A percentile compares a stretch with the other conserved stretches of the same genome.
Conservation (phyloP, 2,329 filamentous ascomycete species). For the Cladophialophora chaetospira region DNA sequence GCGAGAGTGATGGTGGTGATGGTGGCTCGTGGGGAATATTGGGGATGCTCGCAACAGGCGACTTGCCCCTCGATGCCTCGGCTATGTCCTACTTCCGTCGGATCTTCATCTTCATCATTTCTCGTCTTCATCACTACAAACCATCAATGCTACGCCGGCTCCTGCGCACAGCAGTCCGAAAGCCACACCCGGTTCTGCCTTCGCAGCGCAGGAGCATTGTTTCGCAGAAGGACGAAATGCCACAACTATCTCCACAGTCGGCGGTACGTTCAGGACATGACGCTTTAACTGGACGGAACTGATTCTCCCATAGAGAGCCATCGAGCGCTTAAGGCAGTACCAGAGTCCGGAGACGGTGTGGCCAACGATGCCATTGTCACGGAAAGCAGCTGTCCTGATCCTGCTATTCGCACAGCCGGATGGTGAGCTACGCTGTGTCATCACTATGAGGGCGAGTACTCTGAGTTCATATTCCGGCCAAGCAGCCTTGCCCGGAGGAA, state of each 20-base stretch:
- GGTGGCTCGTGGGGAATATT: background rate
- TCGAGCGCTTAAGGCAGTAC: constrained; percentile 60
- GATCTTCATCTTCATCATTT: background rate
- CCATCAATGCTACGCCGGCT: constrained; percentile 14
- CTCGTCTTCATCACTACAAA: background rate
- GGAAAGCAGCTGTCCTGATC: constrained; percentile 83
- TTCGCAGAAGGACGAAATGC: constrained; percentile 25
- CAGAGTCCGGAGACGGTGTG: constrained; percentile 60
- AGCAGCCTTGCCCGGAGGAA: constrained; percentile 82
- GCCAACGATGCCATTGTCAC: constrained; percentile 57
- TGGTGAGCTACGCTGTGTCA: constrained; percentile 71
- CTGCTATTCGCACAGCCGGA: constrained; percentile 81
- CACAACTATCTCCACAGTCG: constrained; percentile 27
- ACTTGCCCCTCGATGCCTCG: background rate
- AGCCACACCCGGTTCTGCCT: background rate
- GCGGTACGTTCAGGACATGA: constrained; percentile 17
- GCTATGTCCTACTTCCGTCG: background rate
- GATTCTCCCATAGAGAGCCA: constrained; percentile 46
- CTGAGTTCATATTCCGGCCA: constrained; percentile 73
- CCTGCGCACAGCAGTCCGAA: constrained; percentile 1
- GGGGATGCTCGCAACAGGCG: no score
- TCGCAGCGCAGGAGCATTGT: constrained; percentile 10
- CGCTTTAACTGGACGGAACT: background rate
- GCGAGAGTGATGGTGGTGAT: background rate
- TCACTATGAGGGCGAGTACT: constrained; percentile 63